Evolutionary conservation across 441 rosid species (phyloP).

Genomic region (Iberis amara): DNA sequence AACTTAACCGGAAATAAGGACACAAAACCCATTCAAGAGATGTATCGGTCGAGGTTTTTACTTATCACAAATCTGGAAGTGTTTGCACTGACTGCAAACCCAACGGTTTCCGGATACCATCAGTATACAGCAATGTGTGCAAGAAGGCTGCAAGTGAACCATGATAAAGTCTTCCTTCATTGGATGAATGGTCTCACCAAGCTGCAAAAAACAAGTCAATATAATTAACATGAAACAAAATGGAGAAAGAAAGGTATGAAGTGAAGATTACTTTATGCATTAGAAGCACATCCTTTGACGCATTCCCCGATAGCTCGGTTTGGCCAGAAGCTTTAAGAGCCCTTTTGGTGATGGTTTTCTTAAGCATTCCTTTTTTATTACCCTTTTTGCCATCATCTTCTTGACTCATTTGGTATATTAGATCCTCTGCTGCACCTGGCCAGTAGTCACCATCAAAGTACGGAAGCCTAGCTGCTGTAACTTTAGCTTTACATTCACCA

Average conservation of each 20-base stretch:
- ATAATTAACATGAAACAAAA: constrained; percentile 6
- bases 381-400: constrained; percentile 93
- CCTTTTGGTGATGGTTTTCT: constrained; percentile 85
- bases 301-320: constrained; percentile 58
- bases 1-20: constrained; percentile 15
- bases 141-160: constrained; percentile 92
- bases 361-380: constrained; percentile 72
- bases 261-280: constrained; percentile 59
- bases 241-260: not conserved
- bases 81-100: constrained; percentile 92
- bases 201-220: constrained; percentile 44
- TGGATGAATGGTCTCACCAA: constrained; percentile 92
- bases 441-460: constrained; percentile 99
- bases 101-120: constrained; percentile 91
- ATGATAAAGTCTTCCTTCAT: constrained; percentile 99
- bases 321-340: constrained; percentile 97
- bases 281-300: constrained; percentile 84
- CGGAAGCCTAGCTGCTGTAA: constrained; percentile 96
- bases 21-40: not conserved
- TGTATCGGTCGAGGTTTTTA: constrained; percentile 24
- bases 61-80: constrained; percentile 89
- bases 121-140: constrained; percentile 76
- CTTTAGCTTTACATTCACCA: constrained; percentile 90
- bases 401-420: constrained; percentile 81
- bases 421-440: constrained; percentile 99